A percentile compares a stretch with the other conserved stretches of the same genome.
Evolutionary conservation across 164 flowering plant genomes (phyloP).

Genomic region (Kingdonia uniflora): DNA sequence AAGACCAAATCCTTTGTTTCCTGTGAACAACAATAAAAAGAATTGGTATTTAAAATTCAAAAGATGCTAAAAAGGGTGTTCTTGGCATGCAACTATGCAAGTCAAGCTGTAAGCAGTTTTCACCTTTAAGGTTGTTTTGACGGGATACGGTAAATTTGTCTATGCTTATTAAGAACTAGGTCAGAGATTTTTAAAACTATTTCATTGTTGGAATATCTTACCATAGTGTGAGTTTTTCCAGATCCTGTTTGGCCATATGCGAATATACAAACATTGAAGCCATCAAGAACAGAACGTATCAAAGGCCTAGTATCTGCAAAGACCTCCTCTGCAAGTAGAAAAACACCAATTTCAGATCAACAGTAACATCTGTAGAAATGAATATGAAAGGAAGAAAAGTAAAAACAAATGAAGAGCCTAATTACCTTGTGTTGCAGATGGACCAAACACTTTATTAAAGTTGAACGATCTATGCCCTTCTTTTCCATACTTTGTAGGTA

Average conservation of each 20-base stretch:
- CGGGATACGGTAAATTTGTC: too few species aligned
- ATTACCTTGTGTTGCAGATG: conserved; percentile 85
- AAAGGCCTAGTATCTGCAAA: conserved; percentile 88
- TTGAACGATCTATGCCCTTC: conserved; percentile 56
- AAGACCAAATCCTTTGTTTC: too few species aligned
- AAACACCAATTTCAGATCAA: conserved; percentile 1
- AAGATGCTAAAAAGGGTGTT: too few species aligned
- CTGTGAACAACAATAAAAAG: too few species aligned
- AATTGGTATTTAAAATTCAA: too few species aligned
- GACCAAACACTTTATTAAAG: conserved; percentile 94
- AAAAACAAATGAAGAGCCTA: background rate
- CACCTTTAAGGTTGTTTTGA: too few species aligned
- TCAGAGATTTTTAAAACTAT: background rate
- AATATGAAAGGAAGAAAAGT: background rate
- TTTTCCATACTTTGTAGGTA: conserved; percentile 69
- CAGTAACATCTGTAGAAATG: background rate
- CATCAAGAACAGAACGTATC: conserved; percentile 96
- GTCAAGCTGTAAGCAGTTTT: too few species aligned
- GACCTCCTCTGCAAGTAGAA: conserved; percentile 67
- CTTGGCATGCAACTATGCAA: too few species aligned
- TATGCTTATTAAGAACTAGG: too few species aligned
- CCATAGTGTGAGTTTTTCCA: conserved; percentile 96
- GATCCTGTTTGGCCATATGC: conserved; percentile 99
- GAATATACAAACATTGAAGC: conserved; percentile 95
- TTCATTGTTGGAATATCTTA: conserved; percentile 17